These are phyloP conservation scores for Pinus taeda DNA, from an alignment of 75 land plant species.

Conservation along the genomic window DNA sequence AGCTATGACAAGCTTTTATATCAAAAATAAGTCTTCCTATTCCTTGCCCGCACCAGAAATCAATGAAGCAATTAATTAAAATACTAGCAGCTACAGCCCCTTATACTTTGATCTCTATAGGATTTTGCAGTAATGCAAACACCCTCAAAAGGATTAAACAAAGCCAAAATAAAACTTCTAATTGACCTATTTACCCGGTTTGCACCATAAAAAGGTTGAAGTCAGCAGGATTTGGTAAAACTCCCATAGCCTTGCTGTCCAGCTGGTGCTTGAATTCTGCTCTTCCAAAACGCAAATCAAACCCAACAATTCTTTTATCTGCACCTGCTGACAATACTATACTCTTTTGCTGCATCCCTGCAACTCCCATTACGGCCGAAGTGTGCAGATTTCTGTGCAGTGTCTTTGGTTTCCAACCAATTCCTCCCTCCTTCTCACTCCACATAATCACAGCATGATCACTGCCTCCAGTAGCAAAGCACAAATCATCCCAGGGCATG, in stretches of 20 bases:
- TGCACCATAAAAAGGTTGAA: conserved; percentile 92
- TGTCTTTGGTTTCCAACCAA: conserved; percentile 67
- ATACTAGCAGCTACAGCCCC: neutral
- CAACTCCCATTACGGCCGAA: conserved; percentile 90
- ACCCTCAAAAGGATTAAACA: neutral
- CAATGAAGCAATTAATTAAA: neutral
- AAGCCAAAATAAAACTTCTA: neutral
- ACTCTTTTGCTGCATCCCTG: conserved; percentile 68
- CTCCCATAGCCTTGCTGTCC: conserved; percentile 85
- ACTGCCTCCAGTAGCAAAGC: conserved; percentile 81
- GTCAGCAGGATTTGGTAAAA: conserved; percentile 84
- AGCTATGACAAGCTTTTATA: neutral
- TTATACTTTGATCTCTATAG: neutral
- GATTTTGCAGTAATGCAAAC: neutral
- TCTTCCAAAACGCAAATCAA: conserved; percentile 55
- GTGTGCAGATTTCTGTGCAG: conserved; percentile 75
- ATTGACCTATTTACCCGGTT: conserved; percentile 60
- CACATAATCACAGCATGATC: conserved; percentile 89
- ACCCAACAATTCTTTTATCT: conserved; percentile 80
- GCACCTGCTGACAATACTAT: conserved; percentile 73
- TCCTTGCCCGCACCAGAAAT: neutral
- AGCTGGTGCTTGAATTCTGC: conserved; percentile 64
- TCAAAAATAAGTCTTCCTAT: neutral
- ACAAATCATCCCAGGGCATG: conserved; percentile 73
- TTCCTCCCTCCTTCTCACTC: conserved; percentile 50